These are phyloP conservation scores for Fraxinus velutina DNA, from an alignment of 305 asterid genomes.

Conservation along the genomic window DNA sequence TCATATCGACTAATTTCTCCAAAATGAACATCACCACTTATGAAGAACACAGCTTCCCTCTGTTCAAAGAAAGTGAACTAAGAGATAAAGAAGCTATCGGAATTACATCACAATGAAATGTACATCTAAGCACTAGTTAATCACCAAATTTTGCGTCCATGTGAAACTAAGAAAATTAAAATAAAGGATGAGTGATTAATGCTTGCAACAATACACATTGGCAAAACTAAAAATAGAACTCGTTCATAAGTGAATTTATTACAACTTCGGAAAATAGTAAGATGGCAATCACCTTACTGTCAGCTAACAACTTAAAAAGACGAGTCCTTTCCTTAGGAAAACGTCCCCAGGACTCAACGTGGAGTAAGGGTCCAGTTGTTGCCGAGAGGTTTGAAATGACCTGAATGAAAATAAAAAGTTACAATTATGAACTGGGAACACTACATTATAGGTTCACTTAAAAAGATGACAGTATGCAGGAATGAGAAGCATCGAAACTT, in stretches of 20 bases:
- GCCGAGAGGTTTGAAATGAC: conserved; percentile 34
- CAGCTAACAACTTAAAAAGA: conserved; percentile 31
- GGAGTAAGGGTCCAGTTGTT: conserved; percentile 30
- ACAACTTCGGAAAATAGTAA: background rate
- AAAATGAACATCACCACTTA: conserved; percentile 40
- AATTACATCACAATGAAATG: background rate
- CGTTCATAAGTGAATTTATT: background rate
- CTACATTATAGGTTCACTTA: background rate
- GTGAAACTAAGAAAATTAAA: background rate
- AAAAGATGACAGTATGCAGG: background rate
- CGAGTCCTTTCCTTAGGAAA: conserved; percentile 32
- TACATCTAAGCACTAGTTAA: background rate
- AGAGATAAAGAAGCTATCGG: background rate
- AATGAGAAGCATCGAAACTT: background rate
- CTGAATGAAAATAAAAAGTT: conserved; percentile 17
- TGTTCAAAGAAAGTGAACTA: background rate
- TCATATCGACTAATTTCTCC: conserved; percentile 35
- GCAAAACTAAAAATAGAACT: background rate
- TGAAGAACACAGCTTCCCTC: conserved; percentile 36
- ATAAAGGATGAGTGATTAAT: background rate
- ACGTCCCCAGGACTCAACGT: conserved; percentile 35
- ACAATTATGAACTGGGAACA: background rate
- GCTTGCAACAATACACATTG: background rate
- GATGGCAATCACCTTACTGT: conserved; percentile 29
- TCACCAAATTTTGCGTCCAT: background rate